Conservation (phyloP, 2,329 filamentous ascomycete genomes). For the Furcasterigmium furcatum region DNA sequence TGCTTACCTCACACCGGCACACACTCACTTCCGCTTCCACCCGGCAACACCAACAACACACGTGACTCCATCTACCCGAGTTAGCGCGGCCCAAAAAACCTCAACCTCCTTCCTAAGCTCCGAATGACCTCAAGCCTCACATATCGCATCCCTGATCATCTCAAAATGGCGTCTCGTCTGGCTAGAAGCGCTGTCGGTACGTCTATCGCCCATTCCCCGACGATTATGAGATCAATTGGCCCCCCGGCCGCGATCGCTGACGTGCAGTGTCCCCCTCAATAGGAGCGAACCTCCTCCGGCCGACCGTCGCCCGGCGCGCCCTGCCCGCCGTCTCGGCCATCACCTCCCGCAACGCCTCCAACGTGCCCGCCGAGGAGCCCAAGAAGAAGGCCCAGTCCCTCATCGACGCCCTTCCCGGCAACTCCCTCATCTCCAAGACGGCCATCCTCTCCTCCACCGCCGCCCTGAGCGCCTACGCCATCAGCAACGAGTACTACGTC, state of each 20-base stretch:
- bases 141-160: conserved; percentile 54
- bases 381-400: conserved; percentile 97
- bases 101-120: conserved; percentile 43
- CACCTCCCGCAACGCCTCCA: conserved; percentile 69
- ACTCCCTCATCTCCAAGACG: conserved; percentile 89
- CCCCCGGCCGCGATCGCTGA: conserved; percentile 8
- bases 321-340: conserved; percentile 71
- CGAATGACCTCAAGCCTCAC: conserved; percentile 40
- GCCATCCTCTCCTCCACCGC: conserved; percentile 93
- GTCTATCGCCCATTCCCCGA: conserved; percentile 34
- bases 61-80: conserved; percentile 35
- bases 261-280: conserved; percentile 9
- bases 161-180: conserved; percentile 96
- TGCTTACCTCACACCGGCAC: no score
- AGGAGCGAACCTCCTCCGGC: conserved; percentile 92
- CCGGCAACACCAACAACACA: conserved; percentile 21
- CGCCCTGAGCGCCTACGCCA: conserved; percentile 86
- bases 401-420: conserved; percentile 89
- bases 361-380: conserved; percentile 81
- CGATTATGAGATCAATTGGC: conserved; percentile 32
- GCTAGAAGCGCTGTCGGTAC: conserved; percentile 92
- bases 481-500: conserved; percentile 99
- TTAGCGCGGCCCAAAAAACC: conserved; percentile 44
- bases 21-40: not conserved
- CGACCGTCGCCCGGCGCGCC: conserved; percentile 70